Evolutionary conservation across 352 stramenopile genomes (phyloP), one percentile per base, ranked within the genome.

Genomic region (Paralagenidium karlingii): DNA sequence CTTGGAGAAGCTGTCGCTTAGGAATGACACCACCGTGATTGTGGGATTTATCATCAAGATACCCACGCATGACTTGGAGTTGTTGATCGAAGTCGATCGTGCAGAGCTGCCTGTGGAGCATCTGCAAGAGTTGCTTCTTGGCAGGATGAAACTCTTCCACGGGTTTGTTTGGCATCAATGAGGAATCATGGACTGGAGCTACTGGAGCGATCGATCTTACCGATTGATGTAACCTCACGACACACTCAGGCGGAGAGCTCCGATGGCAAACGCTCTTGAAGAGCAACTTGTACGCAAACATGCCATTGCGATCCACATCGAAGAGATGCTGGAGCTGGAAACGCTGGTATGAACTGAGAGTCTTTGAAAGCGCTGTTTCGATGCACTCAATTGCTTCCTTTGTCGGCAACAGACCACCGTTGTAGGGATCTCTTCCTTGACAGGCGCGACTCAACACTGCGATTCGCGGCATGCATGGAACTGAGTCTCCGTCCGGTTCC

Each of bases 181-280:
- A 13, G 11, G 15, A 11, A 11, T 32, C 44, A 40, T 6, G 43
- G 19, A 38, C 58, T 18, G 47, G 4, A 22, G 22, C 13, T 36
- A 5, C 8, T 25, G n/a, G n/a, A n/a, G n/a, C n/a, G n/a, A n/a
- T n/a, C n/a, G n/a, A n/a, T n/a, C n/a, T n/a, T n/a, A n/a, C n/a
- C n/a, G n/a, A n/a, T n/a, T n/a, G n/a, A n/a, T n/a, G n/a, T n/a
- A n/a, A n/a, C n/a, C n/a, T n/a, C n/a, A n/a, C n/a, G n/a, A n/a
- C n/a, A n/a, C 11, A 12, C 13, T 36, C 15, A 6, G 34, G 21
- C 38, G 34, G 19, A 43, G 45, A 37, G 7, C 38, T 49, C 66
- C 63, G 80, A 38, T 82, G 71, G 8, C 65, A 69, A 12, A 85
- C 65, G 1, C 71, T 65, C 40, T 85, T 85, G 15, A 90, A 44